Percentiles rank a stretch among this genome's conserved stretches.
Conservation (phyloP, 2,329 filamentous ascomycete species). For the Penicillium nordicum region DNA sequence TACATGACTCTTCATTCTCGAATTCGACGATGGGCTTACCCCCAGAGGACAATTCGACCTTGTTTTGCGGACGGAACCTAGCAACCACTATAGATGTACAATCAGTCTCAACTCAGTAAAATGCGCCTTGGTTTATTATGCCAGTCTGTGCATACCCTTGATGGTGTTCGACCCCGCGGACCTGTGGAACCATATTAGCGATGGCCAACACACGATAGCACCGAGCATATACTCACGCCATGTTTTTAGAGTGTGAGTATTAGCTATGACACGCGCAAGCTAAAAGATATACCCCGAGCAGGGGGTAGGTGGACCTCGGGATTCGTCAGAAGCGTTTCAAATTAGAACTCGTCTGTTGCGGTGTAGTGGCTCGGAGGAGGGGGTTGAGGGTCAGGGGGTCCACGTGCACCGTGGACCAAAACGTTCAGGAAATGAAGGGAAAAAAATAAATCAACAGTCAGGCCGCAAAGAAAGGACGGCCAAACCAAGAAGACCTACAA, state of each 20-base stretch:
- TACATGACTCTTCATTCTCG: constrained; percentile 82
- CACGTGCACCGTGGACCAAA: constrained; percentile 14
- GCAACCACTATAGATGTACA: constrained; percentile 70
- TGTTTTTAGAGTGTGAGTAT: constrained; percentile 31
- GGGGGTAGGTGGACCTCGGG: constrained; percentile 22
- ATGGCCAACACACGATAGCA: constrained; percentile 6
- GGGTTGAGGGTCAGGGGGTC: constrained; percentile 17
- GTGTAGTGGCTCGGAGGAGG: constrained; percentile 5
- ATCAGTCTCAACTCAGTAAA: neutral
- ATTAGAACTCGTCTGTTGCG: constrained; percentile 8
- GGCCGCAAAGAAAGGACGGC: constrained; percentile 3
- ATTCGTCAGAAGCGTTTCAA: constrained; percentile 11
- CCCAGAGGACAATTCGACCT: constrained; percentile 82
- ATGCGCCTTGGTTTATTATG: neutral
- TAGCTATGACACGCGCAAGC: constrained; percentile 9
- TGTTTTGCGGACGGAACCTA: constrained; percentile 96
- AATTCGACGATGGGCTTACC: constrained; percentile 91
- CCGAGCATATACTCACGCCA: constrained; percentile 45
- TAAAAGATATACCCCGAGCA: constrained; percentile 21
- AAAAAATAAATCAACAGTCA: constrained; percentile 4
- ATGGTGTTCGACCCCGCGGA: constrained; percentile 47
- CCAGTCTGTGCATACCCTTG: constrained; percentile 45
- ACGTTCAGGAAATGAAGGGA: constrained; percentile 1
- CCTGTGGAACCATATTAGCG: constrained; percentile 18
- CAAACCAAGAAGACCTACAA: constrained; percentile 3